Base-by-base conservation (phyloP, 495 filamentous ascomycete species). In the Chlorociboria aeruginascens region DNA sequence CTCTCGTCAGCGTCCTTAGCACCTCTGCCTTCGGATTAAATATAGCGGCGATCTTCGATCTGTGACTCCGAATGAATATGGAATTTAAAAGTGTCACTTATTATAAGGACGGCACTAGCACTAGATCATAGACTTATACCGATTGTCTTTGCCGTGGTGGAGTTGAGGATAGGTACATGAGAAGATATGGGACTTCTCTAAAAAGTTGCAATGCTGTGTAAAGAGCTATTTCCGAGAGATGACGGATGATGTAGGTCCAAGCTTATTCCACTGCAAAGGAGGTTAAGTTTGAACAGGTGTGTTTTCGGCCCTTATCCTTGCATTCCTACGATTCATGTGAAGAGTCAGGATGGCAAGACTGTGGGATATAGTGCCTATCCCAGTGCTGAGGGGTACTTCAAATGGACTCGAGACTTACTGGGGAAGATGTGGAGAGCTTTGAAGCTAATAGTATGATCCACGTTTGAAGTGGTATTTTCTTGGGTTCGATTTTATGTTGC, bases 281-380 rank as follows among this genome's bases (percentile, higher is more conserved):
- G 79, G 79, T 2, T 74, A 79, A 54, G 78, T 82, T 52, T 68
- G 79, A 11, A 81, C 79, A 0, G 79, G 80, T 4, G 71, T 82
- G 0, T 52, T 81, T 3, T 64, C 73, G 1, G 76, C 73, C 6
- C 49, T 84, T 1, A 60, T 84, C 8, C 55, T 79, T 10, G 62
- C 65, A 10, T 60, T 84, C 0, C 71, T 75, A 8, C 72, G 70
- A 8, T 64, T 64, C 31, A 54, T 67, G 6, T n/a, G 45, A 61
- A 6, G 66, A 76, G 3, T 60, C 60, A 8, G 66, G 81, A 28
- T 54, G 60, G 31, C 51, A 70, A 25, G 79, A 82, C 54, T 83
- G 71, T 51, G 52, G 6, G 43, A 0, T 32, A 14, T 52, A 13
- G 8, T 48, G n/a, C 11, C 17, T 63, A 66, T 32, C 68, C 66